Percentiles rank a stretch among this genome's conserved stretches.
These are phyloP conservation scores for Mycena floridula DNA, from an alignment of 768 basidiomycete species.

Conservation along the genomic window DNA sequence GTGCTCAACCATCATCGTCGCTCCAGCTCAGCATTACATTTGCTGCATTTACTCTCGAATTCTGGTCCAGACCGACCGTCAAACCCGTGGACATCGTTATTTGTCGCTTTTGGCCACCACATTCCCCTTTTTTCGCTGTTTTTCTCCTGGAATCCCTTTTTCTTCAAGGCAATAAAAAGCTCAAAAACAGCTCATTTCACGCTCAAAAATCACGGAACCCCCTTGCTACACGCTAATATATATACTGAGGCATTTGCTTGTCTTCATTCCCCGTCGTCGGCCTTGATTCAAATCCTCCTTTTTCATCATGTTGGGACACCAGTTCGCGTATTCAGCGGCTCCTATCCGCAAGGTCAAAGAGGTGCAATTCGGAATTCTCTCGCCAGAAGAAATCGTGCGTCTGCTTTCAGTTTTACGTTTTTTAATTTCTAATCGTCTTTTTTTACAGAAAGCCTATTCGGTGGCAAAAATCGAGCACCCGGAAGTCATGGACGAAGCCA, in stretches of 20 bases:
- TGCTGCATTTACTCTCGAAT: too few species aligned
- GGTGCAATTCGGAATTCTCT: conserved; percentile 98
- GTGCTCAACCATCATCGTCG: too few species aligned
- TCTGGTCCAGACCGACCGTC: too few species aligned
- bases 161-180: background rate
- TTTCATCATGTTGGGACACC: conserved; percentile 73
- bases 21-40: too few species aligned
- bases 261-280: background rate
- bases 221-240: background rate
- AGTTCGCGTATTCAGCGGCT: conserved; percentile 89
- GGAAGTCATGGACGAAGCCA: conserved; percentile 96
- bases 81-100: background rate
- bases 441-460: conserved; percentile 88
- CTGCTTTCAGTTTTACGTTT: conserved; percentile 2
- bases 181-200: background rate
- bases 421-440: conserved; percentile 13
- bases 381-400: conserved; percentile 97
- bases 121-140: background rate
- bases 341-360: conserved; percentile 95
- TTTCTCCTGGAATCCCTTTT: background rate
- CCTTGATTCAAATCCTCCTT: background rate
- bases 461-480: conserved; percentile 98
- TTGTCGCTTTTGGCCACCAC: conserved; percentile 1
- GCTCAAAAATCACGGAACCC: background rate
- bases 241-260: background rate